Evolutionary conservation across 257 asterid species (phyloP).

Genomic region (Linaria vulgaris): DNA sequence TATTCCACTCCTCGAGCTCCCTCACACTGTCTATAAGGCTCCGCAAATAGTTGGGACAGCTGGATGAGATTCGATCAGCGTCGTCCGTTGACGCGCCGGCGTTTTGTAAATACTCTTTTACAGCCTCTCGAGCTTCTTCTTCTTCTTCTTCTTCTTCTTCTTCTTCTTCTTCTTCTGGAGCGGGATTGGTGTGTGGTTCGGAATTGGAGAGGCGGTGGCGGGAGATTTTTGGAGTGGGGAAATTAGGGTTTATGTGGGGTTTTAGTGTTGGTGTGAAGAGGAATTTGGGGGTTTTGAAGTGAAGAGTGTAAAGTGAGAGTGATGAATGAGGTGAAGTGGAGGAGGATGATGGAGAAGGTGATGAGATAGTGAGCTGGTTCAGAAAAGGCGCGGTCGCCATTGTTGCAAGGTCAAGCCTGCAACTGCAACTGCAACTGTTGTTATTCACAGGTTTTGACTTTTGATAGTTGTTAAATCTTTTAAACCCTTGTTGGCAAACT

Average conservation of each 20-base stretch:
- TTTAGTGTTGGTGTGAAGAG: conserved; percentile 19
- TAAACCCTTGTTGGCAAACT: too few relatives aligned
- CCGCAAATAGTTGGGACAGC: conserved; percentile 59
- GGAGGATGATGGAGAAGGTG: background rate
- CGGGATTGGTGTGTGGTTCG: conserved; percentile 16
- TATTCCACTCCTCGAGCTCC: conserved; percentile 80
- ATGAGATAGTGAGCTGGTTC: background rate
- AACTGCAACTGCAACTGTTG: too few relatives aligned
- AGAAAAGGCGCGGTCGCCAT: background rate
- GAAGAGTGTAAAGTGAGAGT: conserved; percentile 7
- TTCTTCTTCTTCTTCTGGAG: background rate
- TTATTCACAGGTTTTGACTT: too few relatives aligned
- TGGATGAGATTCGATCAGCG: conserved; percentile 51
- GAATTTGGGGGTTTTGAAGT: conserved; percentile 10
- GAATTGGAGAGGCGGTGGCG: conserved; percentile 25
- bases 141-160: conserved; percentile 7
- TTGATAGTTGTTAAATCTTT: too few relatives aligned
- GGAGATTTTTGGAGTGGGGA: conserved; percentile 19
- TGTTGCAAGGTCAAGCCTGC: too few relatives aligned
- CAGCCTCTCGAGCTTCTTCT: conserved; percentile 65
- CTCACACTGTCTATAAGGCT: conserved; percentile 66
- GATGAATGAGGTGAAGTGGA: conserved; percentile 10
- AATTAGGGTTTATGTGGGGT: conserved; percentile 36
- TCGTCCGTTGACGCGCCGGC: conserved; percentile 60
- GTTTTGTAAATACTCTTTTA: conserved; percentile 51